phyloP scores from a whole-genome alignment of 2,329 filamentous ascomycete species.

The Thielaviopsis populi region DNA sequence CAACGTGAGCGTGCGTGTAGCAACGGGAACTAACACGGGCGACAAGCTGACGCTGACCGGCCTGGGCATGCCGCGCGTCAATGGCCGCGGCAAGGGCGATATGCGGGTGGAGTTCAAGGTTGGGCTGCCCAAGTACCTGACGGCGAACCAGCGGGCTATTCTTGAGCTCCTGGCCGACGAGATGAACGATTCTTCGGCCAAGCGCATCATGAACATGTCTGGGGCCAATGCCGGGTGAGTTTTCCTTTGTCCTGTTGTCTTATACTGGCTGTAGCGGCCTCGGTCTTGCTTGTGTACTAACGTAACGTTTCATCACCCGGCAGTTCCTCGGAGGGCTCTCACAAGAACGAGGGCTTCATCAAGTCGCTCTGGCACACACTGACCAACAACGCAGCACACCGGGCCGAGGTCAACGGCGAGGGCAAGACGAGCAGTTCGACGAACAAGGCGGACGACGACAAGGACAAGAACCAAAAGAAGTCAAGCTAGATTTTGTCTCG shows the following conservation, averaged over 20 bases:
- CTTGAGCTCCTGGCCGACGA: slow-evolving; percentile 94
- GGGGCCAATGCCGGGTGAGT: slow-evolving; percentile 29
- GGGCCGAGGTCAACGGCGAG: slow-evolving; percentile 25
- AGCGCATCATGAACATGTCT: slow-evolving; percentile 74
- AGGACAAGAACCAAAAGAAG: slow-evolving; percentile 20
- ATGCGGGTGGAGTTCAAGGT: slow-evolving; percentile 90
- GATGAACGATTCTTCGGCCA: slow-evolving; percentile 82
- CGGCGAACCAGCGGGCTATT: slow-evolving; percentile 78
- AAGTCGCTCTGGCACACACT: slow-evolving; percentile 88
- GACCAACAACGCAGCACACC: slow-evolving; percentile 55
- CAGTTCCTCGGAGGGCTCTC: slow-evolving; percentile 24
- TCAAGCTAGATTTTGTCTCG: background rate
- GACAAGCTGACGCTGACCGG: slow-evolving; percentile 79
- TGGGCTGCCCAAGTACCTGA: slow-evolving; percentile 86
- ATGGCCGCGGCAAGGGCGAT: slow-evolving; percentile 58
- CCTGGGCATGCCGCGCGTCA: slow-evolving; percentile 85
- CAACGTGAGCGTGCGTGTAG: slow-evolving; percentile 77
- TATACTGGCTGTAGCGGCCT: no score
- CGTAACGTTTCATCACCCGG: background rate
- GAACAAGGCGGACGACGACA: slow-evolving; percentile 18
- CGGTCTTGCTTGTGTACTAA: background rate
- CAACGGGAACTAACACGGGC: slow-evolving; percentile 80
- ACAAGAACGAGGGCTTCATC: slow-evolving; percentile 77
- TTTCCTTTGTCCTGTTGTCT: background rate
- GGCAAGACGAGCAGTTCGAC: slow-evolving; percentile 17